Evolutionary conservation across 2,329 filamentous ascomycete species (phyloP), one percentile per base, ranked within the genome.

Genomic region (Xylaria sp.): DNA sequence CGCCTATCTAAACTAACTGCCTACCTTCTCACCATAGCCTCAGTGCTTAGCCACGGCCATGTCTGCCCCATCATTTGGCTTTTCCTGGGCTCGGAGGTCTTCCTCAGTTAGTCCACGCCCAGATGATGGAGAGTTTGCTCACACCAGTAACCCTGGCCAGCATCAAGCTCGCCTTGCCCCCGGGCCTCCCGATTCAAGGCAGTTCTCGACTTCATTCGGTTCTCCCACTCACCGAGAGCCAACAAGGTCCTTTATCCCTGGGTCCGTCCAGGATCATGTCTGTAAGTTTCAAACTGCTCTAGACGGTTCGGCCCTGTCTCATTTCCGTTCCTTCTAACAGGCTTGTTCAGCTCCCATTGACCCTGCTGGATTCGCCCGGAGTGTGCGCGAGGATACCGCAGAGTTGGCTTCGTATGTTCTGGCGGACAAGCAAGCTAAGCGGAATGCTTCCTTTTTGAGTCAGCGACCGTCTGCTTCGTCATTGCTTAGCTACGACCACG

Each of bases 351-450:
- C 82, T 47, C 85, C 85, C 19, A 77, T 88, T 80, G 92, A 95
- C 77, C 91, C 88, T 73, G 86, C 89, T 19, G 88, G 93, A 74
- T 92, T 93, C 79, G 92, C 93, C 39, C 89, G 90, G 67, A 92
- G 90, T 72, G 91, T 97, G 48, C 91, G 94, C 71, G 91, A 96
- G 80, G 91, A 96, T 77, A 97, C 94, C 2, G 93, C 93, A 60
- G 93, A 97, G 80, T 85, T 97, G 65, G 94, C 94, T 51, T 93
- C 89, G 19, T 93, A 94, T 78, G 90, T 93, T 58, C 86, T 97
- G 32, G 90, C 90, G 47, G 89, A 92, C 73, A 85, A 86, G 73
- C 81, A 84, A 65, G 78, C 81, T 66, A 78, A 78, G 36, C 81
- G 79, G 51, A 82, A 78, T 68, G 80, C 83, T 4, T 81, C 82